A percentile compares a stretch with the other conserved stretches of the same genome.
Conservation (phyloP, 345 rosid genomes). For the Eucalyptus pauciflora region DNA sequence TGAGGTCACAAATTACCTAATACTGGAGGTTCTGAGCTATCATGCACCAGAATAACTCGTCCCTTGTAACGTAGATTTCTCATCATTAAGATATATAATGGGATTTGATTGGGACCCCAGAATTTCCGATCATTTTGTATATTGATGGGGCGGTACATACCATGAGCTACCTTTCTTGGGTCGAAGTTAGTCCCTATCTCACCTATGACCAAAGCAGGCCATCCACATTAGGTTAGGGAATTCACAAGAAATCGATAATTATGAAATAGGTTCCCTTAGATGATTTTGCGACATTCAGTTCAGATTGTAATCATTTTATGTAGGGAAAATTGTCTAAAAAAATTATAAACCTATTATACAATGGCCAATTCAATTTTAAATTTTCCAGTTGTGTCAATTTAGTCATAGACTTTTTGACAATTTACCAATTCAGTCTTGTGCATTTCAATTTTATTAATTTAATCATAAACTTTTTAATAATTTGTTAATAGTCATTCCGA, state of each 20-base stretch:
- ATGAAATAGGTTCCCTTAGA: background rate
- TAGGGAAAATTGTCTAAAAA: background rate
- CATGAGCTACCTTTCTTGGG: background rate
- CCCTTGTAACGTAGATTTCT: background rate
- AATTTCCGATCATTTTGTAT: background rate
- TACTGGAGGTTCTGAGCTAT: background rate
- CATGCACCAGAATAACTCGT: background rate
- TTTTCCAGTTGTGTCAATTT: no score
- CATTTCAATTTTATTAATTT: no score
- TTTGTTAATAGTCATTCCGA: no score
- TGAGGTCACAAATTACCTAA: background rate
- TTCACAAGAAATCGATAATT: background rate
- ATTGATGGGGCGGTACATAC: background rate
- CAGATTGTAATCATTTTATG: no score
- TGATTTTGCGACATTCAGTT: background rate
- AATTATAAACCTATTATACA: no score
- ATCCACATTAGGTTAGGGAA: background rate
- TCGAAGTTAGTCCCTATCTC: background rate
- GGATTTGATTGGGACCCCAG: no score
- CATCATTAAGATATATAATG: background rate
- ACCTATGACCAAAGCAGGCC: background rate
- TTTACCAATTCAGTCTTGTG: background rate
- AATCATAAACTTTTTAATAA: no score
- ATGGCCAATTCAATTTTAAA: no score
- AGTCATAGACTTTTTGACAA: no score